These are phyloP conservation scores for Dipteronia dyeriana DNA, from an alignment of 345 rosid genomes.

Conservation along the genomic window DNA sequence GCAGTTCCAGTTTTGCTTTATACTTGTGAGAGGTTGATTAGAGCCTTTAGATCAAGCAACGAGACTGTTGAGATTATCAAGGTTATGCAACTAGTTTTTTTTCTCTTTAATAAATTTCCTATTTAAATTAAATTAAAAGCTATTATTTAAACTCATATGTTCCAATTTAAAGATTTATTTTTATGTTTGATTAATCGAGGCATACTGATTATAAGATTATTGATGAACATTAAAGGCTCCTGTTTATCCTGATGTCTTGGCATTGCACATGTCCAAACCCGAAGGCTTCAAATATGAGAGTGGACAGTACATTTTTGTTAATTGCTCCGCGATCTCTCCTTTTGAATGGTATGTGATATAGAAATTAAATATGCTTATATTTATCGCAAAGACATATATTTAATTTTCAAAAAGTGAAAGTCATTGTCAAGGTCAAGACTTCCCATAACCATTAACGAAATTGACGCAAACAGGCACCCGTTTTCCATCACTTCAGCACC, in stretches of 20 bases:
- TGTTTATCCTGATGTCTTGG: constrained; percentile 76
- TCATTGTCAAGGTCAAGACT: not conserved
- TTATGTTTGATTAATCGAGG: not conserved
- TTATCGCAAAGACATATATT: not conserved
- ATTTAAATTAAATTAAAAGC: too few species aligned
- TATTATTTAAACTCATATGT: not conserved
- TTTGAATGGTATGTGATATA: constrained; percentile 57
- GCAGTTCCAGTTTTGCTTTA: constrained; percentile 70
- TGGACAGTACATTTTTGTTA: constrained; percentile 93
- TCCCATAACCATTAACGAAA: not conserved
- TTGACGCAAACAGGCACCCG: constrained; percentile 58
- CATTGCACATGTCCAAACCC: constrained; percentile 85
- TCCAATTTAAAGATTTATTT: not conserved
- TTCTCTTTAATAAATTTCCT: not conserved
- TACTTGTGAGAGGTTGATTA: constrained; percentile 61
- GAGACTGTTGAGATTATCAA: constrained; percentile 73
- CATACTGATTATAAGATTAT: not conserved
- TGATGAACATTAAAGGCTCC: constrained; percentile 42
- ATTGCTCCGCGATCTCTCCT: constrained; percentile 76
- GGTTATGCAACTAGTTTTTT: constrained; percentile 28
- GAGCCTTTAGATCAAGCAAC: constrained; percentile 77
- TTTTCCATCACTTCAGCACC: constrained; percentile 94
- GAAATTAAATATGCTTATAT: not conserved
- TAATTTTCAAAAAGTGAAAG: too few species aligned
- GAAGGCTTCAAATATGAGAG: constrained; percentile 81